These are phyloP conservation scores for Apiospora pterosperma DNA, from an alignment of 2,329 filamentous ascomycete genomes.

Conservation along the genomic window DNA sequence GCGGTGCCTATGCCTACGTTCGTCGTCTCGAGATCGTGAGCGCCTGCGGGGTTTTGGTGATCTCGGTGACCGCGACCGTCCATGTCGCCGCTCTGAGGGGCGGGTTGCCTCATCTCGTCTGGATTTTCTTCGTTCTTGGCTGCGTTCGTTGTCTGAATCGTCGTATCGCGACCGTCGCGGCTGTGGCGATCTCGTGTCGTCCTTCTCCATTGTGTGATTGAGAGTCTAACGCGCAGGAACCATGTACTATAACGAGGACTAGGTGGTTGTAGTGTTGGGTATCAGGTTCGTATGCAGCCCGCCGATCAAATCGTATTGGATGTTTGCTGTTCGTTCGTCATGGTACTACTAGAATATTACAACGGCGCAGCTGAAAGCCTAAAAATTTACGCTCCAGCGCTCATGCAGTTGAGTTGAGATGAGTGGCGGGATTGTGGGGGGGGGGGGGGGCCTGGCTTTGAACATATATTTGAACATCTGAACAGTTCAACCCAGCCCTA, in stretches of 20 bases:
- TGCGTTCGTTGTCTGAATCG: neutral
- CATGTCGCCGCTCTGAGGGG: neutral
- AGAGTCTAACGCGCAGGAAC: neutral
- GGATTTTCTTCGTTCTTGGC: neutral
- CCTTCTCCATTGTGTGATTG: constrained; percentile 4
- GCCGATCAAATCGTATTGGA: neutral
- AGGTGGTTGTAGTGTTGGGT: too few relatives aligned
- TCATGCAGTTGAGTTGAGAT: neutral
- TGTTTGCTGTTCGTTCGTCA: neutral
- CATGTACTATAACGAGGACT: too few relatives aligned
- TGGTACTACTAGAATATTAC: neutral
- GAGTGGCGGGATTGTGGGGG: neutral
- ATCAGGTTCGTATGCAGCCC: neutral
- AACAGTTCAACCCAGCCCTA: neutral
- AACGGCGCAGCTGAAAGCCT: neutral
- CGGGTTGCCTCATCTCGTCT: neutral
- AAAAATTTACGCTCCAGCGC: neutral
- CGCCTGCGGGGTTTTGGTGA: neutral
- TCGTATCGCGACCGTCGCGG: constrained; percentile 7
- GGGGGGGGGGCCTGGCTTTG: neutral
- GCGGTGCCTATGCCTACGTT: constrained; percentile 19
- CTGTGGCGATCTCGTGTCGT: neutral
- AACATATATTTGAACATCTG: too few relatives aligned
- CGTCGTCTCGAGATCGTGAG: constrained; percentile 10
- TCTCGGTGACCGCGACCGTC: neutral